Evolutionary conservation across 768 basidiomycete species (phyloP), one percentile per base, ranked within the genome.

Genomic region (Naganishia antarctica): DNA sequence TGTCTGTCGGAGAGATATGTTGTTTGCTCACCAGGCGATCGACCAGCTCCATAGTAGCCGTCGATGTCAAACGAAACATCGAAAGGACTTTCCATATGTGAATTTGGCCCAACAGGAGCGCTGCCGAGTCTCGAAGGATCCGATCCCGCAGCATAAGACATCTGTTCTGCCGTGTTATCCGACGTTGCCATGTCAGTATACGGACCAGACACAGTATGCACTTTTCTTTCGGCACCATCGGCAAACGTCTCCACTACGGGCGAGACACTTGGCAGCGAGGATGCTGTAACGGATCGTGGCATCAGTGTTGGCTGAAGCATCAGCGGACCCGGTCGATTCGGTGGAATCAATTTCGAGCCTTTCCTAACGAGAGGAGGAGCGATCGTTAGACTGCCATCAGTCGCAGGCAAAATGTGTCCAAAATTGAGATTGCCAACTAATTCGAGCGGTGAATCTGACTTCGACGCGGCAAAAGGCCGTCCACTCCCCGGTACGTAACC

Each of bases 21-120:
- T 2, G 18, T 37, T 13, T 32, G 21, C n/a, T 57, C 53, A n/a
- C 23, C 37, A 4, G 53, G 53, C 9, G 53, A 57, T 57, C 53
- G 34, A 8, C 37, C 53, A 8, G 18, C 21, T 4, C 62, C 62
- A 25, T 63, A 63, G 32, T 63, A 63, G 15, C 62, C 62, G 28
- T 41, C 41, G 11, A 63, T 53, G 43, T 63, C 62, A n/a, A 63
- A 63, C 4, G 62, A 41, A 28, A n/a, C 15, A 50, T 62, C 61
- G 18, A 48, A 28, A 3, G 62, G 62, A 45, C 62, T 63, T 25
- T 18, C 53, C 26, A 51, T 21, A 6, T n/a, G 32, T 6, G 50
- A 51, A 7, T 18, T 25, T 34, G 28, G 50, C 6, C 21, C 50
- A 13, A 18, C 21, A 5, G 28, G 18, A 51, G 29, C 6, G 34